These are phyloP conservation scores for Talaromyces albobiverticillius DNA, from an alignment of 2,329 filamentous ascomycete genomes.

Conservation along the genomic window DNA sequence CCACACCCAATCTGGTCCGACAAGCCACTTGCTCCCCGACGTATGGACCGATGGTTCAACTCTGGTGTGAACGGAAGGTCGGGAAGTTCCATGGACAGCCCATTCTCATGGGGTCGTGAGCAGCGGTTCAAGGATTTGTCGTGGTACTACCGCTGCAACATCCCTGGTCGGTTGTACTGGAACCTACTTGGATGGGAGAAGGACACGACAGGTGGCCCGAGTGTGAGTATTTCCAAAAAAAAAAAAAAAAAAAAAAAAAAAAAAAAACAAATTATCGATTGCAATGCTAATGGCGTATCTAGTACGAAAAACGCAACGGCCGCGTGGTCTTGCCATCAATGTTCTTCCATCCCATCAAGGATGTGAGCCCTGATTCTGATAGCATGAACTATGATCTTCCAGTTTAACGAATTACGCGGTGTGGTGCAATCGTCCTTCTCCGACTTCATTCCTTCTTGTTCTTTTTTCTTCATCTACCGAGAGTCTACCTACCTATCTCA, in stretches of 20 bases:
- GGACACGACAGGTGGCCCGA: constrained; percentile 18
- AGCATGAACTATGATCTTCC: constrained; percentile 18
- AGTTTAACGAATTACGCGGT: constrained; percentile 14
- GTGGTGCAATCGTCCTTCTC: not conserved
- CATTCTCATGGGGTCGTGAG: constrained; percentile 33
- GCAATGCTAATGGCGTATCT: not conserved
- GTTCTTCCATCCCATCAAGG: constrained; percentile 31
- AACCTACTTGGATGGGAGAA: constrained; percentile 31
- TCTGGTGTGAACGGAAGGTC: constrained; percentile 28
- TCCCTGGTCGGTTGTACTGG: constrained; percentile 31
- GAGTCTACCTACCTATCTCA: constrained; percentile 10
- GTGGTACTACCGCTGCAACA: constrained; percentile 32
- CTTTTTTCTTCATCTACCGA: constrained; percentile 5
- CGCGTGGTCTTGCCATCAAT: constrained; percentile 27
- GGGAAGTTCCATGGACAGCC: constrained; percentile 30
- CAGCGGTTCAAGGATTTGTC: constrained; percentile 31
- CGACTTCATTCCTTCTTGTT: not conserved
- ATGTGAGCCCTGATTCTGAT: constrained; percentile 20
- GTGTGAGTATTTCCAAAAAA: constrained; percentile 13
- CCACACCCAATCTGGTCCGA: constrained; percentile 80
- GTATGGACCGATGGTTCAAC: constrained; percentile 31
- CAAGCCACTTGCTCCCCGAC: constrained; percentile 41
- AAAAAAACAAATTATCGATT: no score
- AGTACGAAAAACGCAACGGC: constrained; percentile 21
- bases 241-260: no score